phyloP scores from a whole-genome alignment of 2,329 filamentous ascomycete species.

The Clarireedia monteithiana region DNA sequence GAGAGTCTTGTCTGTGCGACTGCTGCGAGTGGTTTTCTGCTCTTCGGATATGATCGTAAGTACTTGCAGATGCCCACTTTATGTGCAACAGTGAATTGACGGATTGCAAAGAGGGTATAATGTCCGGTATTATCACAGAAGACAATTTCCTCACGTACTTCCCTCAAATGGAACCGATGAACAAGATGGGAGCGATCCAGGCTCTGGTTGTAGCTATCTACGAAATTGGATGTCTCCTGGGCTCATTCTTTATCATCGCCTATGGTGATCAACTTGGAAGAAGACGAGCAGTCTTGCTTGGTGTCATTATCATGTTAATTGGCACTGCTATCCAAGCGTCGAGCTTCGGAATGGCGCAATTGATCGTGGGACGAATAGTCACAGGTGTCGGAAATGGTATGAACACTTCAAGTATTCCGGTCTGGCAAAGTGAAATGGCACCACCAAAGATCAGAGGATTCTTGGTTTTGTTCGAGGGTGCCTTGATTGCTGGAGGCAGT shows the following conservation, averaged over 20 bases:
- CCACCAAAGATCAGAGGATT: conserved; percentile 50
- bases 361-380: conserved; percentile 44
- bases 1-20: conserved; percentile 9
- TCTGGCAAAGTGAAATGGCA: conserved; percentile 54
- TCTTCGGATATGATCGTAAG: conserved; percentile 12
- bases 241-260: conserved; percentile 48
- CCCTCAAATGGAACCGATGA: conserved; percentile 17
- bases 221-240: conserved; percentile 51
- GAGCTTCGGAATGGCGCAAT: conserved; percentile 40
- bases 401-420: conserved; percentile 43
- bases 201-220: conserved; percentile 49
- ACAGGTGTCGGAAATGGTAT: conserved; percentile 45
- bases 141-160: conserved; percentile 37
- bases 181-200: conserved; percentile 22
- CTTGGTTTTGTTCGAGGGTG: conserved; percentile 53
- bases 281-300: conserved; percentile 47
- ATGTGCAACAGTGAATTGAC: neutral
- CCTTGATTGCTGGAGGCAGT: conserved; percentile 46
- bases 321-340: conserved; percentile 40
- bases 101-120: conserved; percentile 5
- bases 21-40: conserved; percentile 8
- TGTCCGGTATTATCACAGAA: conserved; percentile 36
- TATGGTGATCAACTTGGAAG: conserved; percentile 50
- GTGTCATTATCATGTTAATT: conserved; percentile 49
- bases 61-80: neutral